These are phyloP conservation scores for Bipolaris oryzae DNA, from an alignment of 2,329 filamentous ascomycete genomes.

Conservation along the genomic window DNA sequence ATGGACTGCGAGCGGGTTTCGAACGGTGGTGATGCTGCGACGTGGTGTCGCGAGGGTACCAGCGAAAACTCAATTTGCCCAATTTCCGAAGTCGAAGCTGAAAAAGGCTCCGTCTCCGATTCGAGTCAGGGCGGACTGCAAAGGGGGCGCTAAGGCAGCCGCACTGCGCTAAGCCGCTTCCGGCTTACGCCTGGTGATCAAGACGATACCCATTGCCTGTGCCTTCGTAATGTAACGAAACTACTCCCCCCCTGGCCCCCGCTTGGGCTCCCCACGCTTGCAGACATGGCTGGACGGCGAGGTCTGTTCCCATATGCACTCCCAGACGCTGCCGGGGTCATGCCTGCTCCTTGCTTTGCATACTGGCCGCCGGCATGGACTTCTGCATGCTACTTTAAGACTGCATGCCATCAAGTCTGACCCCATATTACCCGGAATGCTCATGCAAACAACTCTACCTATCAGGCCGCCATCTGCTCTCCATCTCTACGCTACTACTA, in stretches of 20 bases:
- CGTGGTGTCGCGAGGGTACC: conserved; percentile 11
- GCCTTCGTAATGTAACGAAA: conserved; percentile 8
- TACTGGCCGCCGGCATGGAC: conserved; percentile 33
- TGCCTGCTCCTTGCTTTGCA: conserved; percentile 16
- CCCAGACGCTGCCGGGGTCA: conserved; percentile 28
- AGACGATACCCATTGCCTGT: conserved; percentile 1
- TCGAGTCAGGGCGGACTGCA: background rate
- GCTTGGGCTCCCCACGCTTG: conserved; percentile 28
- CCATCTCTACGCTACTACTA: conserved; percentile 10
- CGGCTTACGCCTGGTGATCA: background rate
- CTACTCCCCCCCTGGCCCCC: conserved; percentile 18
- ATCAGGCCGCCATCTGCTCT: conserved; percentile 19
- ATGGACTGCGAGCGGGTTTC: conserved; percentile 3
- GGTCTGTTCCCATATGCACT: conserved; percentile 21
- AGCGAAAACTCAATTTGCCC: conserved; percentile 7
- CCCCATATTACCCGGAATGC: conserved; percentile 30
- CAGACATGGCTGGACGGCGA: conserved; percentile 19
- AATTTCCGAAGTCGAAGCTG: conserved; percentile 23
- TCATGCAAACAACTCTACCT: conserved; percentile 21
- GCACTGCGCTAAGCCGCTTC: background rate
- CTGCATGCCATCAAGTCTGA: conserved; percentile 27
- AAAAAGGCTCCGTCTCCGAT: conserved; percentile 10
- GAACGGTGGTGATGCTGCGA: conserved; percentile 12
- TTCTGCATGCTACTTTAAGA: conserved; percentile 31
- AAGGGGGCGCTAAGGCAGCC: conserved; percentile 2